Evolutionary conservation across 148 eudicot genomes (phyloP).

Genomic region (Tetragonia tetragonoides): DNA sequence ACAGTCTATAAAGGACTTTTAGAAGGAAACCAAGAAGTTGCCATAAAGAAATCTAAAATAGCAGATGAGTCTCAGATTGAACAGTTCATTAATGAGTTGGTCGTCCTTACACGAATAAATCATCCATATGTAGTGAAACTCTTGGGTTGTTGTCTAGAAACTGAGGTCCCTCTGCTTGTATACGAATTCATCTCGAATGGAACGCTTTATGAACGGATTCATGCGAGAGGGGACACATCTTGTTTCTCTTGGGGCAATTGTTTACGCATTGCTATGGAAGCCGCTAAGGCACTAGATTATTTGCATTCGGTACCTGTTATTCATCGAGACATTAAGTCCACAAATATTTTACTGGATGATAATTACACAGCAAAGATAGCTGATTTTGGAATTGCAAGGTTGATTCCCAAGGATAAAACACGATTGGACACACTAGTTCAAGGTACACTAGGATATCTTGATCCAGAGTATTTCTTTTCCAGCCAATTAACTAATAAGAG

Average conservation of each 20-base stretch:
- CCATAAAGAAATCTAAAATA: constrained; percentile 17
- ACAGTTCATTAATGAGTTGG: constrained; percentile 22
- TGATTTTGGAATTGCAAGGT: constrained; percentile 21
- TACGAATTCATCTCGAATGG: constrained; percentile 21
- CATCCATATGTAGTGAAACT: constrained; percentile 10
- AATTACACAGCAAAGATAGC: constrained; percentile 3
- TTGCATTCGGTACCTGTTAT: constrained; percentile 20
- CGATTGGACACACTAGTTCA: constrained; percentile 20
- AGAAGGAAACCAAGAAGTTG: constrained; percentile 1
- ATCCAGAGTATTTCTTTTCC: constrained; percentile 19
- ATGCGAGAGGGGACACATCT: not conserved
- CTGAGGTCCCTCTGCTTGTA: constrained; percentile 9
- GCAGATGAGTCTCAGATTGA: constrained; percentile 19
- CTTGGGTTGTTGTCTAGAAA: constrained; percentile 13
- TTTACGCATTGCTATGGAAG: constrained; percentile 10
- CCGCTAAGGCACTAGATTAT: constrained; percentile 22
- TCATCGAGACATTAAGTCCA: constrained; percentile 20
- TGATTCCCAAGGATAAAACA: constrained; percentile 19
- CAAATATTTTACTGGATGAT: constrained; percentile 20
- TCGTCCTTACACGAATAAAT: not conserved
- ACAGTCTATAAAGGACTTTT: constrained; percentile 16
- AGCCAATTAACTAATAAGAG: constrained; percentile 21
- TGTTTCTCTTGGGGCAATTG: constrained; percentile 9
- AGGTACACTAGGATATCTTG: constrained; percentile 25
- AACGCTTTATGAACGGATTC: constrained; percentile 13